phyloP scores from a whole-genome alignment of 1,284 basidiomycete genomes.

The Ustilago trichophora region DNA sequence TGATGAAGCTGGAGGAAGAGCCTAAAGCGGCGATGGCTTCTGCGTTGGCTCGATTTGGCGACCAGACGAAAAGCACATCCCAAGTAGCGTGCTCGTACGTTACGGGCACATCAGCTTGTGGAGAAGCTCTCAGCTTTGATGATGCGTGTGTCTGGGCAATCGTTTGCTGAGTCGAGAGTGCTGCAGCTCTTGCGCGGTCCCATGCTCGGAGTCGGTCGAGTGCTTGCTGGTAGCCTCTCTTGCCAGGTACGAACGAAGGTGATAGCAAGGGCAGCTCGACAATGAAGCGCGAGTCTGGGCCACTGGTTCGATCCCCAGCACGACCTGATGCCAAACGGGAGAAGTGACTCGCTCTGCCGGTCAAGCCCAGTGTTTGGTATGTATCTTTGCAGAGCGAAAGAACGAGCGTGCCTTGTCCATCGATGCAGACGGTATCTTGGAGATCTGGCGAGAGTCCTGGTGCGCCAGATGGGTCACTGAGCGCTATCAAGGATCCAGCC shows the following conservation, averaged over 20 bases:
- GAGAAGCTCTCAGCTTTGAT: constrained; percentile 8
- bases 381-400: constrained; percentile 62
- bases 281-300: constrained; percentile 53
- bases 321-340: constrained; percentile 54
- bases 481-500: constrained; percentile 49
- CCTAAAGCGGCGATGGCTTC: constrained; percentile 1
- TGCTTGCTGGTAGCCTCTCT: constrained; percentile 58
- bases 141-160: constrained; percentile 24
- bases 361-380: constrained; percentile 61
- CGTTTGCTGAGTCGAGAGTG: constrained; percentile 5
- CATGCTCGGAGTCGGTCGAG: constrained; percentile 44
- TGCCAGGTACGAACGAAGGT: constrained; percentile 59
- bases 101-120: neutral
- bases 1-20: neutral
- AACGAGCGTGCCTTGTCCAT: constrained; percentile 60
- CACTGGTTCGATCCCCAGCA: constrained; percentile 57
- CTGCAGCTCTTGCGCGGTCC: constrained; percentile 41
- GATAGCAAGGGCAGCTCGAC: constrained; percentile 55
- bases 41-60: constrained; percentile 9
- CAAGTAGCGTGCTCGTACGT: constrained; percentile 38
- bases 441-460: constrained; percentile 34
- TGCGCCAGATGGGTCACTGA: constrained; percentile 28
- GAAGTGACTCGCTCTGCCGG: constrained; percentile 57
- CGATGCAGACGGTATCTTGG: constrained; percentile 58
- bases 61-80: constrained; percentile 48